phyloP scores from a whole-genome alignment of 140 eudicot species.

The Cichorium intybus region DNA sequence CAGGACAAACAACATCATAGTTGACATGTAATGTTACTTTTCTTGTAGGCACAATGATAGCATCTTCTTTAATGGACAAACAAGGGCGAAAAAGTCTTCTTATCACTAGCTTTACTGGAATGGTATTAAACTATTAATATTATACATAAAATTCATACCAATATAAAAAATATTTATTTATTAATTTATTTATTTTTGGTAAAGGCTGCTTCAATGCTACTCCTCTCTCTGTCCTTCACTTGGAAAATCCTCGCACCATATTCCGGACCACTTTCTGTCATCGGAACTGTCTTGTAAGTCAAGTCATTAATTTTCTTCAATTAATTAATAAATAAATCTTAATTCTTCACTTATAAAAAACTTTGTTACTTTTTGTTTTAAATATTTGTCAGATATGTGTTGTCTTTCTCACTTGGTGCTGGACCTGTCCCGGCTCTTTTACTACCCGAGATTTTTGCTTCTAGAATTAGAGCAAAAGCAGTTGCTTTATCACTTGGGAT shows the following conservation, averaged over 20 bases:
- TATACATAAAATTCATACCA: not conserved
- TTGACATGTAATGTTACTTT: not conserved
- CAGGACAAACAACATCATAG: not conserved
- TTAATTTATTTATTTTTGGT: not conserved
- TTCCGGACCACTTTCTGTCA: constrained; percentile 84
- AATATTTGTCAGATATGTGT: constrained; percentile 50
- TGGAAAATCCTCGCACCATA: constrained; percentile 78
- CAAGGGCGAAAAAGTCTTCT: constrained; percentile 95
- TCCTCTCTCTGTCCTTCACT: constrained; percentile 72
- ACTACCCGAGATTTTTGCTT: constrained; percentile 90
- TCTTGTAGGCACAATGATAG: constrained; percentile 75
- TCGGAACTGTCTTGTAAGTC: constrained; percentile 80
- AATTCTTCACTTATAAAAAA: constrained; percentile 1
- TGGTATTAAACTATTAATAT: constrained; percentile 64
- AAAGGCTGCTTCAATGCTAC: constrained; percentile 88
- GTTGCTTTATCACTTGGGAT: constrained; percentile 90
- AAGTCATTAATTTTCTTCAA: not conserved
- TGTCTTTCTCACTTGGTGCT: constrained; percentile 89
- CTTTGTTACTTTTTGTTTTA: not conserved
- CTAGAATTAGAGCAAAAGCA: constrained; percentile 98
- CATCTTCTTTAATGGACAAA: constrained; percentile 92
- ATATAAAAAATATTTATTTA: not conserved
- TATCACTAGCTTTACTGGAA: constrained; percentile 86
- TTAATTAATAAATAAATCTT: not conserved
- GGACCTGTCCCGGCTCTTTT: constrained; percentile 97